These are phyloP conservation scores for Dothiorella sarmentorum DNA, from an alignment of 2,329 filamentous ascomycete genomes.

Conservation along the genomic window DNA sequence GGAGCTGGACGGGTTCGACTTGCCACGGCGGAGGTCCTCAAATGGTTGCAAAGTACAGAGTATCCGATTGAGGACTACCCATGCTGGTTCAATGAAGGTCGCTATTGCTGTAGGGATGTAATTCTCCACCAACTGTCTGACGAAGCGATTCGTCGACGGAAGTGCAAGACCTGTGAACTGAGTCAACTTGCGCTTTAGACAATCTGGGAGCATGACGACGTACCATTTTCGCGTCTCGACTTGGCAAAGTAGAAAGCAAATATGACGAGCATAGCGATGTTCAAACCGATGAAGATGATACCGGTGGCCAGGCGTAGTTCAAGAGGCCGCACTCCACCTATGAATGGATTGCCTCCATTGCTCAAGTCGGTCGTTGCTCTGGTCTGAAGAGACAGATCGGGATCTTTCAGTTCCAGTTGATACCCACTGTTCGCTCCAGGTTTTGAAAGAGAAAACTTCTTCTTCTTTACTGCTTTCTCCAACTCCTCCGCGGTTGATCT, in stretches of 20 bases:
- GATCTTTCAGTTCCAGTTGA: background rate
- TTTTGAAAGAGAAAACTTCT: slow-evolving; percentile 23
- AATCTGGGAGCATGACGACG: background rate
- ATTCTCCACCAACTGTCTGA: slow-evolving; percentile 43
- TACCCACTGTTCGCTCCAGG: slow-evolving; percentile 17
- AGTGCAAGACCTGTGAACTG: slow-evolving; percentile 34
- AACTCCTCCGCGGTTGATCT: slow-evolving; percentile 24
- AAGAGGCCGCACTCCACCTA: slow-evolving; percentile 20
- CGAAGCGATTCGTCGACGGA: slow-evolving; percentile 35
- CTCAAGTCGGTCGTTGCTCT: background rate
- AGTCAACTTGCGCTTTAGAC: background rate
- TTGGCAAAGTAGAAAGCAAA: slow-evolving; percentile 25
- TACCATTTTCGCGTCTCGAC: slow-evolving; percentile 21
- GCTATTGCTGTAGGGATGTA: slow-evolving; percentile 56
- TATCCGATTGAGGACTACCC: slow-evolving; percentile 53
- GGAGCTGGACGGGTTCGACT: slow-evolving; percentile 30
- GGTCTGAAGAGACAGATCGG: background rate
- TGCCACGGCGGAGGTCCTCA: slow-evolving; percentile 45
- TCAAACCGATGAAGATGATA: slow-evolving; percentile 23
- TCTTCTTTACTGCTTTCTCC: slow-evolving; percentile 19
- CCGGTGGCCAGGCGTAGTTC: slow-evolving; percentile 26
- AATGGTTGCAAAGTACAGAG: slow-evolving; percentile 56
- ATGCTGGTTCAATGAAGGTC: slow-evolving; percentile 56
- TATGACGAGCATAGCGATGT: slow-evolving; percentile 20
- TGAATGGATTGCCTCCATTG: background rate